Percentiles rank a stretch among this genome's conserved stretches.
phyloP scores from a whole-genome alignment of 352 stramenopile genomes.

The Phytopythium kandeliae region DNA sequence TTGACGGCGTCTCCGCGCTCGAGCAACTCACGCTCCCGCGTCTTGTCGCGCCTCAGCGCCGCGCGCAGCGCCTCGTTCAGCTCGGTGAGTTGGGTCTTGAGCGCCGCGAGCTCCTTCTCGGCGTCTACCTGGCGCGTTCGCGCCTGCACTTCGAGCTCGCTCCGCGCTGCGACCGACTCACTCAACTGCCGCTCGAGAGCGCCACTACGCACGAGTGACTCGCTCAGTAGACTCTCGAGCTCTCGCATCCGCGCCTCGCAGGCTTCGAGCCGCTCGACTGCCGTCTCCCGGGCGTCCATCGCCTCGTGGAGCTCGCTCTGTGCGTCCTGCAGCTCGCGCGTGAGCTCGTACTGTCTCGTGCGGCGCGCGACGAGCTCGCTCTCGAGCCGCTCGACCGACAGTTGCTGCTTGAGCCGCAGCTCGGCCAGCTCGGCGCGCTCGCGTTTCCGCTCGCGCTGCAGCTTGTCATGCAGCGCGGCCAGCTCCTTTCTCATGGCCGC shows the following conservation, averaged over 20 bases:
- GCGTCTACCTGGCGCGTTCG: conserved; percentile 7
- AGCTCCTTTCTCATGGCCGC: conserved; percentile 18
- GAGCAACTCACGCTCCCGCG: conserved; percentile 29
- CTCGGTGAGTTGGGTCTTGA: conserved; percentile 39
- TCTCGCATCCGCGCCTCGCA: conserved; percentile 52
- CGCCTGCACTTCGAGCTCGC: conserved; percentile 30
- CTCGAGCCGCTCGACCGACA: conserved; percentile 61
- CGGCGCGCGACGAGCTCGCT: conserved; percentile 64
- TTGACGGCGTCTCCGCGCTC: conserved; percentile 31
- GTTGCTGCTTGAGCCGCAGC: conserved; percentile 37
- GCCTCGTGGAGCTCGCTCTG: conserved; percentile 44
- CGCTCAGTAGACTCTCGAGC: conserved; percentile 44
- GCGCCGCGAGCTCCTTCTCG: conserved; percentile 22
- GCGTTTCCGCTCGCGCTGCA: conserved; percentile 37
- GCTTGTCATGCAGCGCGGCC: conserved; percentile 39
- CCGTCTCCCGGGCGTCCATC: conserved; percentile 25
- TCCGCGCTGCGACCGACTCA: conserved; percentile 7
- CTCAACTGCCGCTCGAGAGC: not conserved
- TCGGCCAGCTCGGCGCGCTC: conserved; percentile 41
- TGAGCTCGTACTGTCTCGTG: conserved; percentile 80
- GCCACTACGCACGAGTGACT: conserved; percentile 36
- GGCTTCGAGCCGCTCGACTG: conserved; percentile 39
- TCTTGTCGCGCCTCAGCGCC: conserved; percentile 25
- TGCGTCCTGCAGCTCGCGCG: conserved; percentile 53
- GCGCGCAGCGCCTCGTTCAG: conserved; percentile 34